Conservation (phyloP, 2,329 filamentous ascomycete genomes). For the Aureobasidium lini region DNA sequence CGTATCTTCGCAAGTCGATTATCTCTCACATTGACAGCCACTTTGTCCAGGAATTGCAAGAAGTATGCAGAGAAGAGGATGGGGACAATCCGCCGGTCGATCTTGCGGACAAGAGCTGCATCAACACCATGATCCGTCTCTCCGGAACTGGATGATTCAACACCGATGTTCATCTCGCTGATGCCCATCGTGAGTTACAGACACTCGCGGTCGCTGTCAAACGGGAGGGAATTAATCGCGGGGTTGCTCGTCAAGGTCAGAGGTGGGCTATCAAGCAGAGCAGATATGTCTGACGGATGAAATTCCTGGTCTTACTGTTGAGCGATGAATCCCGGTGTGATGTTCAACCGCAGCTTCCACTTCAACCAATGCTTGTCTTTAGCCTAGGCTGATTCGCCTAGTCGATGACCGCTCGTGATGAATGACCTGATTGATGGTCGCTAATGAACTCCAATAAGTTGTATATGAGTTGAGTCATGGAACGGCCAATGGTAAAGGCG, state of each 20-base stretch:
- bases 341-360: no score
- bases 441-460: not conserved
- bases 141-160: not conserved
- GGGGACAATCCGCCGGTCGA: conserved; percentile 1
- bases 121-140: not conserved
- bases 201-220: not conserved
- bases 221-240: not conserved
- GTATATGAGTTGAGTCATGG: not conserved
- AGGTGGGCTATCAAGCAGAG: not conserved
- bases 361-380: not conserved
- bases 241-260: not conserved
- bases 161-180: not conserved
- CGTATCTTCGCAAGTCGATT: not conserved
- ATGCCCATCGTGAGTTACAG: not conserved
- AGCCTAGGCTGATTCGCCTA: not conserved
- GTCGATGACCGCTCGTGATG: not conserved
- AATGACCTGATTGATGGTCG: not conserved
- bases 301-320: not conserved
- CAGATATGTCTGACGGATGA: not conserved
- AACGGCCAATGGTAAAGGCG: not conserved
- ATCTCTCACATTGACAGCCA: conserved; percentile 52
- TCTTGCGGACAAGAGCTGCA: not conserved
- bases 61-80: conserved; percentile 40
- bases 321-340: not conserved
- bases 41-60: conserved; percentile 59